A percentile compares a stretch with the other conserved stretches of the same genome.
phyloP scores from a whole-genome alignment of 2,329 filamentous ascomycete genomes.

The Aspergillus proliferans region DNA sequence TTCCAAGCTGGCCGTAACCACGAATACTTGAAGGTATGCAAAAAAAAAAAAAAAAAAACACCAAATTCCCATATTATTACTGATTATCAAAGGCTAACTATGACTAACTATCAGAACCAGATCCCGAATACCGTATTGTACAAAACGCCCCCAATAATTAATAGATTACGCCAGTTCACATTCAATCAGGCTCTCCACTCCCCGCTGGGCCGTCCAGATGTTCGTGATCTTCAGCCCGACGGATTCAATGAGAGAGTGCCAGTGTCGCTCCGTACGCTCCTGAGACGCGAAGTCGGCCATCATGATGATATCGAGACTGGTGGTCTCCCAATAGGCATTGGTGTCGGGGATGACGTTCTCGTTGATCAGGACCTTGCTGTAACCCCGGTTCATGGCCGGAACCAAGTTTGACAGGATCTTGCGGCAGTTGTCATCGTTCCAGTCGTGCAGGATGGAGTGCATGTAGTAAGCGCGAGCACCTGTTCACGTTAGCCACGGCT shows the following conservation, averaged over 20 bases:
- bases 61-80: too few species aligned
- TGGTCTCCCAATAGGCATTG: slow-evolving; percentile 21
- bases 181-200: slow-evolving; percentile 20
- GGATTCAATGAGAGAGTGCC: slow-evolving; percentile 25
- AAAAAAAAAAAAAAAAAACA: too few species aligned
- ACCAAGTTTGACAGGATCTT: slow-evolving; percentile 24
- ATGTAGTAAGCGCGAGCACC: slow-evolving; percentile 34
- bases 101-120: too few species aligned
- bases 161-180: slow-evolving; percentile 12
- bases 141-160: background rate
- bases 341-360: slow-evolving; percentile 37
- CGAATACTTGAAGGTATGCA: too few species aligned
- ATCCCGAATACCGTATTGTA: too few species aligned
- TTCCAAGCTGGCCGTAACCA: too few species aligned
- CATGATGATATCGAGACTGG: slow-evolving; percentile 38
- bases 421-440: slow-evolving; percentile 25
- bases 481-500: slow-evolving; percentile 2
- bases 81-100: too few species aligned
- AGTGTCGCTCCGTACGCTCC: slow-evolving; percentile 38
- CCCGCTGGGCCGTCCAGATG: slow-evolving; percentile 20
- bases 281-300: slow-evolving; percentile 30
- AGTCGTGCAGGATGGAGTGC: slow-evolving; percentile 32
- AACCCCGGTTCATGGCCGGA: slow-evolving; percentile 32
- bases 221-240: slow-evolving; percentile 31
- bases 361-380: slow-evolving; percentile 40